Percentiles rank a stretch among this genome's conserved stretches.
These are phyloP conservation scores for Pichia paraexigua DNA, from an alignment of 805 yeast genomes.

Conservation along the genomic window DNA sequence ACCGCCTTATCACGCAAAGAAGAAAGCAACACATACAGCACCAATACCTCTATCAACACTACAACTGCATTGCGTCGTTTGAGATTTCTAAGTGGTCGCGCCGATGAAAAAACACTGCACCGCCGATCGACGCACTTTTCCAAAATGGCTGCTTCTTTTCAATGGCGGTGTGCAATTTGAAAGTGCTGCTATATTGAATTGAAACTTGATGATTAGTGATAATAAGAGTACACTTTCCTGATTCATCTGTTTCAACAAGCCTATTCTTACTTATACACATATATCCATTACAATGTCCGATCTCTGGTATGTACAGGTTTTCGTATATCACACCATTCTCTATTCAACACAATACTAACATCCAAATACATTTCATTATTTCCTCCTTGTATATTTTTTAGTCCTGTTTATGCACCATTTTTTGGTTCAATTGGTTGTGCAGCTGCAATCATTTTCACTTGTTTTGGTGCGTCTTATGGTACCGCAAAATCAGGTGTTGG, in stretches of 20 bases:
- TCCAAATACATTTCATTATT: background rate
- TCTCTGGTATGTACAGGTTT: constrained; percentile 53
- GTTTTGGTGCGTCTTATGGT: constrained; percentile 98
- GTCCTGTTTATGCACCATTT: constrained; percentile 90
- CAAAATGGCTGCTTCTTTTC: background rate
- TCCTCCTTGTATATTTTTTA: background rate
- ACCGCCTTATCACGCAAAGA: no score
- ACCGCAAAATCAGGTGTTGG: constrained; percentile 98
- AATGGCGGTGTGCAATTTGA: background rate
- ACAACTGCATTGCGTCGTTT: no score
- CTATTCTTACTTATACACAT: constrained; percentile 14
- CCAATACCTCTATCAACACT: no score
- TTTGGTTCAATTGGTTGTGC: constrained; percentile 98
- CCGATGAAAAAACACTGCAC: no score
- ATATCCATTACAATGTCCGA: constrained; percentile 47
- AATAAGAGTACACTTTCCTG: background rate
- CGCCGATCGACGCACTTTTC: background rate
- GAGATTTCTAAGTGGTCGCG: no score
- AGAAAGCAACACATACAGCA: no score
- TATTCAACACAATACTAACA: background rate
- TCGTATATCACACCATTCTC: background rate
- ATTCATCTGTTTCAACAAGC: background rate
- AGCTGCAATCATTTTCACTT: constrained; percentile 81
- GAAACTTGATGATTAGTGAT: background rate
- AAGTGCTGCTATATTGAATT: background rate